phyloP scores from a whole-genome alignment of 352 stramenopile genomes.

The Phytophthora cryptogea region DNA sequence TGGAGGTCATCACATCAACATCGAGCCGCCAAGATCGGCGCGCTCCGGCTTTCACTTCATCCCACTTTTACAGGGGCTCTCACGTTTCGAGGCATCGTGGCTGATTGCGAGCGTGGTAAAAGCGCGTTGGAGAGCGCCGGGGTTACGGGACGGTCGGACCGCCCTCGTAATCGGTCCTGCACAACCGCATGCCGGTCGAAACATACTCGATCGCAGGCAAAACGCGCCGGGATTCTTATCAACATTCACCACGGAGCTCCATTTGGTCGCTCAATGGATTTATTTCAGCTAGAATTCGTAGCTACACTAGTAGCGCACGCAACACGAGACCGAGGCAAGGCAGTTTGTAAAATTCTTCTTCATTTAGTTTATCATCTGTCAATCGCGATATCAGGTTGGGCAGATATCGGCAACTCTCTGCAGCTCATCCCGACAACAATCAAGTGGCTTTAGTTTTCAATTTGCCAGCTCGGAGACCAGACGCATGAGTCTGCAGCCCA shows the following conservation, averaged over 20 bases:
- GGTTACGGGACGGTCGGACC: conserved; percentile 4
- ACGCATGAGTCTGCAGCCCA: conserved; percentile 19
- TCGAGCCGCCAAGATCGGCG: conserved; percentile 10
- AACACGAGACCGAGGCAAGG: too few relatives aligned
- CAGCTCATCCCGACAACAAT: conserved; percentile 23
- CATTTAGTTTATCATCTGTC: too few relatives aligned
- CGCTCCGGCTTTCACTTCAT: conserved; percentile 22
- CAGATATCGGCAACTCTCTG: conserved; percentile 17
- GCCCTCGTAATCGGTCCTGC: conserved; percentile 12
- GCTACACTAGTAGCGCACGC: too few relatives aligned
- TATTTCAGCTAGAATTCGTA: too few relatives aligned
- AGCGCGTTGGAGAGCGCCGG: not conserved
- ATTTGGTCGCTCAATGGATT: too few relatives aligned
- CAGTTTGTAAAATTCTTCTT: not conserved
- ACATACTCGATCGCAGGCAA: not conserved
- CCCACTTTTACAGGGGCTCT: conserved; percentile 13
- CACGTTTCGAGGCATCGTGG: conserved; percentile 3
- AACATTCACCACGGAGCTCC: too few relatives aligned
- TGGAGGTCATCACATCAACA: conserved; percentile 27
- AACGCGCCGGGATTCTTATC: not conserved
- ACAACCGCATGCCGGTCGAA: not conserved
- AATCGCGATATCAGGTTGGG: conserved; percentile 15
- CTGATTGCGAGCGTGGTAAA: conserved; percentile 19
- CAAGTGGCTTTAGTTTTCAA: conserved; percentile 27
- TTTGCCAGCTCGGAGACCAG: conserved; percentile 12